A percentile compares a stretch with the other conserved stretches of the same genome.
phyloP scores from a whole-genome alignment of 441 rosid species.

The Eutrema salsugineum region DNA sequence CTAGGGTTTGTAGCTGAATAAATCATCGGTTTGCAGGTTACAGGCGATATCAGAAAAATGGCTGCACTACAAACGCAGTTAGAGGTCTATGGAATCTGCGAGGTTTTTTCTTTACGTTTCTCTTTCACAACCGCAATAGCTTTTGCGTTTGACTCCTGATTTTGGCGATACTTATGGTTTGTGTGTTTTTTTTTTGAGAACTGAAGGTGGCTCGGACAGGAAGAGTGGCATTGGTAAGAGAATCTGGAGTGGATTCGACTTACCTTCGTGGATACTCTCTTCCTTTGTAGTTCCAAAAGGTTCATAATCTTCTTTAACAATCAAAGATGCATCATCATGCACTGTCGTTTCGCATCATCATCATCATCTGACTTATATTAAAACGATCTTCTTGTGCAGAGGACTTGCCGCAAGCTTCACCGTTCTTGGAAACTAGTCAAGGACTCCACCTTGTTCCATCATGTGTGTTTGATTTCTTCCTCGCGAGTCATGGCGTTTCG shows the following conservation, averaged over 20 bases:
- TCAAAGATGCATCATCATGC: not conserved
- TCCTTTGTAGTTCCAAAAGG: slow-evolving; percentile 40
- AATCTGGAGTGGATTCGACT: slow-evolving; percentile 71
- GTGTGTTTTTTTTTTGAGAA: not conserved
- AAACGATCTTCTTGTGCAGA: slow-evolving; percentile 23
- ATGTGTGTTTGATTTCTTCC: not conserved
- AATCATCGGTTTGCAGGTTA: slow-evolving; percentile 37
- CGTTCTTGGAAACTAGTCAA: slow-evolving; percentile 18
- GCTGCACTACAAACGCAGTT: slow-evolving; percentile 59
- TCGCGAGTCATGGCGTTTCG: not conserved
- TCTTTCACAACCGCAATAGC: not conserved
- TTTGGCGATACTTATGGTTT: slow-evolving; percentile 5
- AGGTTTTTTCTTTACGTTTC: slow-evolving; percentile 31
- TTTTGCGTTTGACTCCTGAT: not conserved
- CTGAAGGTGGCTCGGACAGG: slow-evolving; percentile 73
- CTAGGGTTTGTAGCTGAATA: not conserved
- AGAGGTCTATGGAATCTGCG: slow-evolving; percentile 65
- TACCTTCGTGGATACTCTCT: slow-evolving; percentile 64
- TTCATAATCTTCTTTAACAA: not conserved
- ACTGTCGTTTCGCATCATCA: not conserved
- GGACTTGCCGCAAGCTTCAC: slow-evolving; percentile 12
- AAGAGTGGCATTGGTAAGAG: slow-evolving; percentile 63
- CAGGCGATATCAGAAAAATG: slow-evolving; percentile 68
- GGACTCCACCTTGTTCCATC: not conserved
- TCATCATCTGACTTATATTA: not conserved